Evolutionary conservation across 1,139 yeast genomes (phyloP).

Genomic region (Taphrina communis): DNA sequence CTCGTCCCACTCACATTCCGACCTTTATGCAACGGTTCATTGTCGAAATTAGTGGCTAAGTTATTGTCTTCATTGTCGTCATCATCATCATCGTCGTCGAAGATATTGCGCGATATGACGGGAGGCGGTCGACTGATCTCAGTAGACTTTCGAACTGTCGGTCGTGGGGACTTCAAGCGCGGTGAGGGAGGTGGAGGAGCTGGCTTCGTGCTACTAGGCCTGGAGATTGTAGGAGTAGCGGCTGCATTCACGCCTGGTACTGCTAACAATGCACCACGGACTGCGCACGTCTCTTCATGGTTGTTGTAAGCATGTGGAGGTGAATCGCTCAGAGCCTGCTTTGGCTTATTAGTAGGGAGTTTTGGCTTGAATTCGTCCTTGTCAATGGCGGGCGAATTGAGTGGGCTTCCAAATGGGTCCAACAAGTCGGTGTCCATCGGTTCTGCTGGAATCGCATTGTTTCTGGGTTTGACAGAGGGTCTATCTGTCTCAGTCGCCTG

Average conservation of each 20-base stretch:
- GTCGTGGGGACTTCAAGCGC: conserved; percentile 34
- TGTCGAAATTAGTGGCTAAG: too few species aligned
- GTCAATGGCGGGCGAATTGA: conserved; percentile 10
- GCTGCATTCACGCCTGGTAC: conserved; percentile 12
- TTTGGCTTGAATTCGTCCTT: background rate
- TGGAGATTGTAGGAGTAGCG: background rate
- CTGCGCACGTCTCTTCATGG: background rate
- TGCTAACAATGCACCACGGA: background rate
- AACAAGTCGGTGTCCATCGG: background rate
- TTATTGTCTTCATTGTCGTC: background rate
- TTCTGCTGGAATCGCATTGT: background rate
- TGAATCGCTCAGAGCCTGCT: background rate
- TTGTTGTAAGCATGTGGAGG: background rate
- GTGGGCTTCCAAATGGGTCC: conserved; percentile 16
- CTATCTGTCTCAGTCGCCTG: background rate
- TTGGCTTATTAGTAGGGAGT: background rate
- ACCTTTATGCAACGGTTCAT: too few species aligned
- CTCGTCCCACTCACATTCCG: background rate
- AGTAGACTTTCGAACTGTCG: conserved; percentile 7
- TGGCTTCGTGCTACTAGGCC: conserved; percentile 1
- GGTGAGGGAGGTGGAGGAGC: conserved; percentile 38
- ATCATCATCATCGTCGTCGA: background rate
- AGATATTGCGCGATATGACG: conserved; percentile 6
- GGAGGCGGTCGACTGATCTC: background rate
- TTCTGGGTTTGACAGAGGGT: background rate